Evolutionary conservation across 495 filamentous ascomycete genomes (phyloP).

Genomic region (Clavariopsis aquatica): DNA sequence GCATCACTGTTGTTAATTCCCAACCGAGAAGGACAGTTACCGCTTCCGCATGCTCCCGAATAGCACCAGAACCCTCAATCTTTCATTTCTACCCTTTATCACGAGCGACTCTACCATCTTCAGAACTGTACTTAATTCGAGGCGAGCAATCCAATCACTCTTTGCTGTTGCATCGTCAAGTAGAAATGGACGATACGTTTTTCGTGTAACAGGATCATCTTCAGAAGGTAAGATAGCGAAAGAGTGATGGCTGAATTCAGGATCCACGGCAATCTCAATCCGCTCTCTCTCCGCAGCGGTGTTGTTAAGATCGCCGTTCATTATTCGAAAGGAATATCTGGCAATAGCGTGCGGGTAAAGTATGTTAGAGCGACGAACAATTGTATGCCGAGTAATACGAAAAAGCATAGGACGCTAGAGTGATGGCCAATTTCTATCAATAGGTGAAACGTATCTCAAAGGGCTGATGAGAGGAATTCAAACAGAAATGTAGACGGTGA

Average conservation of each 20-base stretch:
- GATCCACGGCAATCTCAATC: constrained; percentile 28
- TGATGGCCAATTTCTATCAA: no score
- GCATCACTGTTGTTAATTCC: background rate
- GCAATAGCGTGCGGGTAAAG: no score
- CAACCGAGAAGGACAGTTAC: constrained; percentile 32
- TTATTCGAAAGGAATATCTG: background rate
- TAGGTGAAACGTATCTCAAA: no score
- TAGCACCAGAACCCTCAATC: constrained; percentile 63
- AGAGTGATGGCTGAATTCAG: constrained; percentile 38
- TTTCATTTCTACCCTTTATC: constrained; percentile 48
- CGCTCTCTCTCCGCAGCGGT: constrained; percentile 39
- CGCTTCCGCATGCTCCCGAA: constrained; percentile 61
- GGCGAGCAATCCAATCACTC: constrained; percentile 59
- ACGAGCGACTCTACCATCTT: constrained; percentile 55
- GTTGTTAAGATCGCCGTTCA: constrained; percentile 50
- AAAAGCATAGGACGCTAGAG: no score
- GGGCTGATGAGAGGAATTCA: no score
- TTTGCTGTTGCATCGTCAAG: constrained; percentile 60
- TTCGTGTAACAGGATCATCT: constrained; percentile 63
- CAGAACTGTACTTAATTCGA: constrained; percentile 59
- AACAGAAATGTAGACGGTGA: no score
- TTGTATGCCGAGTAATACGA: no score
- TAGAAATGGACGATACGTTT: constrained; percentile 50
- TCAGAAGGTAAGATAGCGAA: constrained; percentile 51
- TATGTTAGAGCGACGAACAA: no score